These are phyloP conservation scores for Debaryomyces maramus DNA, from an alignment of 805 yeast genomes.

Conservation along the genomic window DNA sequence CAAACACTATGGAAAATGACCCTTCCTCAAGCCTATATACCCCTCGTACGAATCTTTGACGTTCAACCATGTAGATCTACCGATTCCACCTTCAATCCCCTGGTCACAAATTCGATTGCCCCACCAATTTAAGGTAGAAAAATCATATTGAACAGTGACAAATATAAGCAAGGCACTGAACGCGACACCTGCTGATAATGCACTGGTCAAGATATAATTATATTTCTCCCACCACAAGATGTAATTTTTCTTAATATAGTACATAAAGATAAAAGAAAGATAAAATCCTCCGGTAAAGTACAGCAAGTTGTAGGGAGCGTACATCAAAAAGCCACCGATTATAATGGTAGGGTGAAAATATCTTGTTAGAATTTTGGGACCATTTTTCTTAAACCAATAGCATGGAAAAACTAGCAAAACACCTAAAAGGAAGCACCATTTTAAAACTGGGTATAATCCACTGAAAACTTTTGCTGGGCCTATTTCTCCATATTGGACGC, in stretches of 20 bases:
- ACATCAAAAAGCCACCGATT: conserved; percentile 48
- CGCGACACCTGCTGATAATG: conserved; percentile 62
- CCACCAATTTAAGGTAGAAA: conserved; percentile 58
- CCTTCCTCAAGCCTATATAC: conserved; percentile 30
- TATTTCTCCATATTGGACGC: conserved; percentile 55
- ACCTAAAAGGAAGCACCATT: conserved; percentile 64
- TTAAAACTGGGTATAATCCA: conserved; percentile 51
- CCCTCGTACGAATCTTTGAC: conserved; percentile 33
- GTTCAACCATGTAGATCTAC: conserved; percentile 28
- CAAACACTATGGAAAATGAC: conserved; percentile 29
- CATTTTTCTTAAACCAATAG: conserved; percentile 34
- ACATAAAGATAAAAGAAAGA: conserved; percentile 58
- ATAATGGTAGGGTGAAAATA: conserved; percentile 57
- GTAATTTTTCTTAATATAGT: conserved; percentile 49
- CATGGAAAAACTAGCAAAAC: conserved; percentile 37
- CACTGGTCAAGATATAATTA: conserved; percentile 61
- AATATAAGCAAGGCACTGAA: conserved; percentile 60
- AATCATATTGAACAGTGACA: conserved; percentile 50
- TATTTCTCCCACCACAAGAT: conserved; percentile 71
- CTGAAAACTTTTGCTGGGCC: conserved; percentile 62
- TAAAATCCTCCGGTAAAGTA: conserved; percentile 61
- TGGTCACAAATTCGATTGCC: conserved; percentile 44
- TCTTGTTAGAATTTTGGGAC: conserved; percentile 31
- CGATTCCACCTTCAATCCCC: conserved; percentile 39
- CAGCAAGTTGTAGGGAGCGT: conserved; percentile 54